Evolutionary conservation across 2,329 filamentous ascomycete genomes (phyloP), one percentile per base, ranked within the genome.

Genomic region (Penicillium brevicompactum): DNA sequence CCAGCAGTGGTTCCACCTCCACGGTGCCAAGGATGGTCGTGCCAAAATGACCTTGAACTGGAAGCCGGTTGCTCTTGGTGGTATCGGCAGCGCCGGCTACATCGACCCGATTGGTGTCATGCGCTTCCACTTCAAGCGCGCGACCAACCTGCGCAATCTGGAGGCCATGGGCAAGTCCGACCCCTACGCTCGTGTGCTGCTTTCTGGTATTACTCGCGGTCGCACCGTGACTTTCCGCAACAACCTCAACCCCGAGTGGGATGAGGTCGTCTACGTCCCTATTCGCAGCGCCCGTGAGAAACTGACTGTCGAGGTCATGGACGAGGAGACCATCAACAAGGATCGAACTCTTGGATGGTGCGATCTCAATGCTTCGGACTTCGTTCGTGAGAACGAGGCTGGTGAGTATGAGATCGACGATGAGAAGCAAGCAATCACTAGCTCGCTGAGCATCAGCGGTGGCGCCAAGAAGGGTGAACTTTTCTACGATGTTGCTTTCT

Each of bases 91-190:
- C 51, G 91, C 90, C 51, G 94, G 94, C 53, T 99, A 99, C 73
- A 82, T 95, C 56, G 93, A 90, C 1, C 94, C 94, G 0, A 90
- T 99, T 62, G 94, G 94, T 75, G 92, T 99, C 21, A 91, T 97
- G 86, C 88, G 94, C 59, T 82, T 99, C 63, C 92, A 99, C 74
- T 93, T 97, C 80, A 85, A 90, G 77, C 87, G 85, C 67, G 94
- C 91, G 30, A 84, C 82, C 47, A 86, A 92, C 65, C 83, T 99
- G 42, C 90, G 92, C 56, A 99, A 99, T 72, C 83, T 97, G 50
- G 94, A 99, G 75, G 91, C 91, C 2, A 85, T 99, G 74, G 94
- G 94, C 75, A 97, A 97, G 76, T 97, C 94, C 1, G 95, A 99
- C 73, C 91, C 94, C 0, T 99, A 99, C 67, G 90, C 87, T 21